Evolutionary conservation across 345 rosid genomes (phyloP).

Genomic region (thale cress (Arabidopsis thaliana)): DNA sequence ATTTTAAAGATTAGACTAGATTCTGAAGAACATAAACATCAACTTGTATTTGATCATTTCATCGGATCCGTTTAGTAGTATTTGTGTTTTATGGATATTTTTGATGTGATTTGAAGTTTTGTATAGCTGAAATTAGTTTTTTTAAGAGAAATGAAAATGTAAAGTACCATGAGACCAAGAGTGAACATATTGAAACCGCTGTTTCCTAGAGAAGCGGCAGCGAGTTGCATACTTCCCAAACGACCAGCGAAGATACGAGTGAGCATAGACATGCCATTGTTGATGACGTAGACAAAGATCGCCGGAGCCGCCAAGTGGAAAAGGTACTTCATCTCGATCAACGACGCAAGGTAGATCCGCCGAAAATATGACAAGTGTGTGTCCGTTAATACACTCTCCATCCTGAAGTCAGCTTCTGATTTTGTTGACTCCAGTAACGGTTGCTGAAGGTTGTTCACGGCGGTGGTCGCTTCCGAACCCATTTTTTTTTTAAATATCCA

Average conservation of each 20-base stretch:
- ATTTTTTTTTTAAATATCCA: constrained; percentile 9
- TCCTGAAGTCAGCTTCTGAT: constrained; percentile 46
- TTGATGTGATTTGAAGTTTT: not conserved
- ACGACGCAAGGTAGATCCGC: constrained; percentile 51
- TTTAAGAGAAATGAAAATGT: not conserved
- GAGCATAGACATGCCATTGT: constrained; percentile 58
- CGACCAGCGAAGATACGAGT: constrained; percentile 69
- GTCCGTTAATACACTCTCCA: constrained; percentile 59
- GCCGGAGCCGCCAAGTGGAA: constrained; percentile 64
- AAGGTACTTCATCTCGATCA: constrained; percentile 57
- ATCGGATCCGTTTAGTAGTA: not conserved
- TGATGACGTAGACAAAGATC: constrained; percentile 60
- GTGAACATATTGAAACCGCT: constrained; percentile 61
- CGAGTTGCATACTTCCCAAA: constrained; percentile 69
- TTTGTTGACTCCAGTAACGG: constrained; percentile 39
- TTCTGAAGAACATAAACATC: no score
- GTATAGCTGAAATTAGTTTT: not conserved
- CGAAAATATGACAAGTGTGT: constrained; percentile 39
- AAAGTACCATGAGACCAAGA: constrained; percentile 57
- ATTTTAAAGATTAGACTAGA: no score
- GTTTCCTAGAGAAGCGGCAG: constrained; percentile 65
- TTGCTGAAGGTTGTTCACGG: constrained; percentile 36
- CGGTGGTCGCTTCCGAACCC: constrained; percentile 34
- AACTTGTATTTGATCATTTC: not conserved
- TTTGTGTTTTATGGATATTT: not conserved